Evolutionary conservation across 2,329 filamentous ascomycete genomes (phyloP), one percentile per base, ranked within the genome.

Genomic region (Blumeriella jaapii): DNA sequence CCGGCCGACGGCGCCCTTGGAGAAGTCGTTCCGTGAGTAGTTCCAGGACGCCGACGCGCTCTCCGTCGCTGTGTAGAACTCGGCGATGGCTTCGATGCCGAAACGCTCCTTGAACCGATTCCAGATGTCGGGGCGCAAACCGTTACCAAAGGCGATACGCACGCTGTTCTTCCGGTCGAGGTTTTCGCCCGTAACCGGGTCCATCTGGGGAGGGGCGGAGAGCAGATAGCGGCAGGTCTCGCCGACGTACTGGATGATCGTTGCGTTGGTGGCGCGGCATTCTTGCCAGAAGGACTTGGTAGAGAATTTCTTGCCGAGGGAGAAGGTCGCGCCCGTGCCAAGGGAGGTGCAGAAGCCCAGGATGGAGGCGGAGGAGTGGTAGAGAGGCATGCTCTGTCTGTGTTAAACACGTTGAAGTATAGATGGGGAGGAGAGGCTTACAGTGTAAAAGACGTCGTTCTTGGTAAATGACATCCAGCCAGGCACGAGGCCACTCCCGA

Each of bases 161-260:
- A 93, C 71, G 0, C 64, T 68, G 61, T 93, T 80, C 44, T 76
- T 70, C 48, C 68, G 71, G 57, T 93, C 86, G 22, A 85, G 64
- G 41, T 71, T 67, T 51, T 78, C 71, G 13, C 78, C 77, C 0
- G 77, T 83, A 5, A 54, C 55, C 0, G 76, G 66, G 46, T 85
- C 76, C 16, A 65, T 56, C 36, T 78, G 67, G 0, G 72, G 64
- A 2, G 79, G 61, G 0, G 75, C 73, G 0, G 80, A 68, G 8
- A 93, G 67, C 3, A 93, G 69, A 55, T 93, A 93, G 5, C 85
- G 78, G 45, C 84, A 79, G 0, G 83, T 89, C 58, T 93, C 85
- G 34, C 85, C 85, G 10, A 93, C 85, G 54, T 93, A 93, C 55
- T 93, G 84, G 42, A 93, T 78, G 3, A 77, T 67, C 1, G 82